These are phyloP conservation scores for Trichosporon inkin DNA, from an alignment of 1,284 basidiomycete genomes.

Conservation along the genomic window DNA sequence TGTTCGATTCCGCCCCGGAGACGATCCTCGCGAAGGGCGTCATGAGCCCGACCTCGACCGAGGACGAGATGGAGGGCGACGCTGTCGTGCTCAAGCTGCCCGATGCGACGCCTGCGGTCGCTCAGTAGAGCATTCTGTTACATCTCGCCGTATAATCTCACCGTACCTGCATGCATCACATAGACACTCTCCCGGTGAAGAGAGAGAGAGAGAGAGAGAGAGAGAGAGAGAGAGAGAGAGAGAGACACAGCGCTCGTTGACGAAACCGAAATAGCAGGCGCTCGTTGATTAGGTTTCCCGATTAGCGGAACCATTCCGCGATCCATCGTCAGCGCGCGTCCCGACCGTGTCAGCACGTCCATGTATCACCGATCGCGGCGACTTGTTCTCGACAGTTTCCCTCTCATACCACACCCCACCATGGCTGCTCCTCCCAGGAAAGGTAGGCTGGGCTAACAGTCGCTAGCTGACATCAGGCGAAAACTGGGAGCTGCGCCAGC, in stretches of 20 bases:
- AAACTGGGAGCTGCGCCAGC: constrained; percentile 89
- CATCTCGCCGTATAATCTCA: neutral
- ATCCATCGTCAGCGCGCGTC: constrained; percentile 8
- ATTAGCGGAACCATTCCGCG: constrained; percentile 10
- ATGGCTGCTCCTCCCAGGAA: constrained; percentile 37
- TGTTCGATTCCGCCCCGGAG: neutral
- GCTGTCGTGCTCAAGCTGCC: constrained; percentile 47
- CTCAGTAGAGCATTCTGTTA: neutral
- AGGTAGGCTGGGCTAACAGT: constrained; percentile 17
- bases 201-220: no score
- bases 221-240: no score
- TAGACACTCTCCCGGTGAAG: neutral
- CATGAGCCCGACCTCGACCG: constrained; percentile 33
- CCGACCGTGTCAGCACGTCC: neutral
- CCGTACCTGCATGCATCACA: neutral
- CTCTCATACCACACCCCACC: constrained; percentile 7
- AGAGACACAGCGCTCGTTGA: no score
- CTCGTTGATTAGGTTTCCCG: neutral
- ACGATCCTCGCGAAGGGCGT: no score
- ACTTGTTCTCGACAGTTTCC: neutral
- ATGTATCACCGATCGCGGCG: neutral
- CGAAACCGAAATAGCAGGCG: neutral
- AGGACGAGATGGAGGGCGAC: constrained; percentile 51
- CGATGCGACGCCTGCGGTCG: constrained; percentile 10
- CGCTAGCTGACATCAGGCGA: constrained; percentile 56